A percentile compares a stretch with the other conserved stretches of the same genome.
phyloP scores from a whole-genome alignment of 345 rosid genomes.

The Eucalyptus pauciflora region DNA sequence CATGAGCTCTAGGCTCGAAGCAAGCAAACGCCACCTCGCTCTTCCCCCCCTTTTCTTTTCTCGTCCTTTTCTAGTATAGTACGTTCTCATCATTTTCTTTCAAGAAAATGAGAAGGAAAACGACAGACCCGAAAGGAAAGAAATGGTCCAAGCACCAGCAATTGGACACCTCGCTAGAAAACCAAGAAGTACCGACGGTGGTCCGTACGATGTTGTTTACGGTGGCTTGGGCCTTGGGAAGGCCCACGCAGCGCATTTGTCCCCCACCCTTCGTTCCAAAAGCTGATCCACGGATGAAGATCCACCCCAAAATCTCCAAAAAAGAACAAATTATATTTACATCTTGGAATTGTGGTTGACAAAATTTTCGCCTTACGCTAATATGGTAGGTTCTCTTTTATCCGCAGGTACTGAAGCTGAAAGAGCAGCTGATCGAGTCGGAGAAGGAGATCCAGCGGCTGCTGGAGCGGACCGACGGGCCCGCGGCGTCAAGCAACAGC shows the following conservation, averaged over 20 bases:
- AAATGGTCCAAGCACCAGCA: neutral
- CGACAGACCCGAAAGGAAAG: neutral
- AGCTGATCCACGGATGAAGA: neutral
- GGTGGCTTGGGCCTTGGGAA: neutral
- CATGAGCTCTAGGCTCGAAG: slow-evolving; percentile 45
- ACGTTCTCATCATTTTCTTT: neutral
- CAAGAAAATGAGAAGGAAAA: neutral
- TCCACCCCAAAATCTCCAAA: neutral
- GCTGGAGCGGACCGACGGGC: slow-evolving; percentile 21
- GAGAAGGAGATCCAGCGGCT: slow-evolving; percentile 41
- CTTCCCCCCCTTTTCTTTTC: neutral
- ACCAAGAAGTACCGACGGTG: neutral
- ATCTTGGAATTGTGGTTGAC: neutral
- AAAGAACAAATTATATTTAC: neutral
- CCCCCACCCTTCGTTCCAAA: neutral
- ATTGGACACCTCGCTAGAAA: neutral
- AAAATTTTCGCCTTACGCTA: neutral
- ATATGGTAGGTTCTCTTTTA: neutral
- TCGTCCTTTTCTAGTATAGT: neutral
- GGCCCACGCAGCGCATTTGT: neutral
- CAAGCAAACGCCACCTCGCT: neutral
- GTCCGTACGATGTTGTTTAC: slow-evolving; percentile 12
- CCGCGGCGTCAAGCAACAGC: slow-evolving; percentile 23
- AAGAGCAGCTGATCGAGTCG: slow-evolving; percentile 30
- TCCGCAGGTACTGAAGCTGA: slow-evolving; percentile 45